phyloP scores from a whole-genome alignment of 805 yeast genomes.

The Wickerhamomyces silvicola region DNA sequence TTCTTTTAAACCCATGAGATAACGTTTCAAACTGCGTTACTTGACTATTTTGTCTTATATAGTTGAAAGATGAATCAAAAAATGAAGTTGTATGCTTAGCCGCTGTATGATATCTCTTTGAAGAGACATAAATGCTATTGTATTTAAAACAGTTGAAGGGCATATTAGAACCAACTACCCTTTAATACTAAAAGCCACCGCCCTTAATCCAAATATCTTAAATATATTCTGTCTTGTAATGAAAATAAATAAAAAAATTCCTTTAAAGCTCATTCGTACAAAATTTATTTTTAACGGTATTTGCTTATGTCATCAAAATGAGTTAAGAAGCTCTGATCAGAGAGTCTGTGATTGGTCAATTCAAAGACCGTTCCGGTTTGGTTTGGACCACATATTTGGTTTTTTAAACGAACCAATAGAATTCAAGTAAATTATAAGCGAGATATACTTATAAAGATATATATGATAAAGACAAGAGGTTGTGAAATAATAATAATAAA shows the following conservation, averaged over 20 bases:
- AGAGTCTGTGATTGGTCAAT: too few relatives aligned
- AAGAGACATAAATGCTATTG: constrained; percentile 27
- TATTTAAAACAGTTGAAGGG: constrained; percentile 35
- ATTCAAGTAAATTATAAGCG: too few relatives aligned
- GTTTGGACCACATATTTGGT: too few relatives aligned
- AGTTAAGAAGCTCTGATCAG: too few relatives aligned
- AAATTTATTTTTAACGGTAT: too few relatives aligned
- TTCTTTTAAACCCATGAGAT: constrained; percentile 13
- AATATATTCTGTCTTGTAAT: too few relatives aligned
- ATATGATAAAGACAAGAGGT: background rate
- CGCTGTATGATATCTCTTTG: constrained; percentile 31
- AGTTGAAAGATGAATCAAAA: constrained; percentile 35
- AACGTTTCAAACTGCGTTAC: constrained; percentile 18
- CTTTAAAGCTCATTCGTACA: too few relatives aligned
- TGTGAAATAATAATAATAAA: background rate
- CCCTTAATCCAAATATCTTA: background rate
- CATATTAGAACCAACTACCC: constrained; percentile 19
- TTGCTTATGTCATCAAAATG: too few relatives aligned
- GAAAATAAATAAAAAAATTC: too few relatives aligned
- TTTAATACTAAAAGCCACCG: background rate
- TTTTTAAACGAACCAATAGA: too few relatives aligned
- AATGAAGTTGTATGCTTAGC: constrained; percentile 28
- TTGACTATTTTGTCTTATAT: constrained; percentile 31
- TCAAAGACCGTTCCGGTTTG: too few relatives aligned
- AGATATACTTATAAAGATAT: too few relatives aligned